These are phyloP conservation scores for Solanum chaucha DNA, from an alignment of 257 asterid genomes.

Conservation along the genomic window DNA sequence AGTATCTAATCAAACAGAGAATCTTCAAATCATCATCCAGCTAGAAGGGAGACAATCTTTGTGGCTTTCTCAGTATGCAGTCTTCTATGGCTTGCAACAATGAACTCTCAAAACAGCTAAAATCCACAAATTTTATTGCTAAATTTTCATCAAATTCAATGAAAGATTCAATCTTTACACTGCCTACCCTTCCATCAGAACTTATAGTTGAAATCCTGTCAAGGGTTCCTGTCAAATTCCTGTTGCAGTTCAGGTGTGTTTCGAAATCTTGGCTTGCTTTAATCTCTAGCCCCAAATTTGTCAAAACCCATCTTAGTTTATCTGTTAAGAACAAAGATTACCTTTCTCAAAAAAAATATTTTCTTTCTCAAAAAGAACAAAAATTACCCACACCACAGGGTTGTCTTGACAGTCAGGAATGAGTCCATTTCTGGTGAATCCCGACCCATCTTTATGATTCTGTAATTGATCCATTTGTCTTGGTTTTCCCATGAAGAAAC, in stretches of 20 bases:
- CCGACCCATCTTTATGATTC: constrained; percentile 15
- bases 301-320: background rate
- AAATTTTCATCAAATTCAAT: background rate
- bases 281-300: background rate
- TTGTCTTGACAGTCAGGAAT: background rate
- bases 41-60: too few species aligned
- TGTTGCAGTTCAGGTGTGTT: background rate
- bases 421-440: background rate
- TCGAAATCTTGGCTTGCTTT: background rate
- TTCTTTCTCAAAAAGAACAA: too few species aligned
- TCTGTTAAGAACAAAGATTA: background rate
- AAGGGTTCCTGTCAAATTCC: background rate
- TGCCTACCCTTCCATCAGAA: background rate
- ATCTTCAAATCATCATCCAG: too few species aligned
- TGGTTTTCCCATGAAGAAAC: background rate
- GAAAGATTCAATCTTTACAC: background rate
- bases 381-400: background rate
- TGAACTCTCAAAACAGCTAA: background rate
- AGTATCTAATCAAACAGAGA: too few species aligned
- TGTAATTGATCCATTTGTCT: background rate
- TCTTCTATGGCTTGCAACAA: too few species aligned
- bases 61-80: background rate
- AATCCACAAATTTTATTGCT: background rate
- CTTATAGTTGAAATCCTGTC: background rate
- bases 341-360: too few species aligned